Conservation (phyloP, 371 early-diverging fungal genomes). For the Phascolomyces articulosus region DNA sequence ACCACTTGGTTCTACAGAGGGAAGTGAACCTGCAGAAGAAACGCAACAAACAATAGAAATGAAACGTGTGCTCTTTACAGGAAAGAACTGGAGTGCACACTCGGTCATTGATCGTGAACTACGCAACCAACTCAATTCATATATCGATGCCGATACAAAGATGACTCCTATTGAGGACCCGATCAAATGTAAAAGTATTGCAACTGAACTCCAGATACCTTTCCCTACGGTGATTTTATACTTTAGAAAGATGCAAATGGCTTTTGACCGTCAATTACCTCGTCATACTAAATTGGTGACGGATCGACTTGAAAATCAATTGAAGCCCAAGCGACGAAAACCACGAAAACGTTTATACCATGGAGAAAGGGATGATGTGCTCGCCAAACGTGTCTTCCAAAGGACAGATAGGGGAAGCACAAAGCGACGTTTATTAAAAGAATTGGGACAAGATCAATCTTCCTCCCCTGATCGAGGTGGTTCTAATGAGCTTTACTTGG, state of each 20-base stretch:
- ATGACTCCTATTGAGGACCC: conserved; percentile 45
- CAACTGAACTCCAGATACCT: conserved; percentile 32
- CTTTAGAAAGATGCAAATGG: conserved; percentile 41
- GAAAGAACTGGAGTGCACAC: conserved; percentile 51
- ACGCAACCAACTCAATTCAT: conserved; percentile 32
- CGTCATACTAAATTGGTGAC: not conserved
- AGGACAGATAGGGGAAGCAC: conserved; percentile 2
- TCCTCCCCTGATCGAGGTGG: too few species aligned
- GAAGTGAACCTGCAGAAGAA: not conserved
- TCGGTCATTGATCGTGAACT: conserved; percentile 40
- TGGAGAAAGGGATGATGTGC: not conserved
- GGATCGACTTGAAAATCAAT: conserved; percentile 5
- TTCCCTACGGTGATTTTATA: conserved; percentile 42
- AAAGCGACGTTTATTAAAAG: not conserved
- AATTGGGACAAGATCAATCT: not conserved
- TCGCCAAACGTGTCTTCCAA: conserved; percentile 11
- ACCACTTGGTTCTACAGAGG: not conserved
- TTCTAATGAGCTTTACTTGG: not conserved
- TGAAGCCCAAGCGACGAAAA: not conserved
- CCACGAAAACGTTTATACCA: not conserved
- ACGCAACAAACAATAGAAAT: not conserved
- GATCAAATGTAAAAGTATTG: conserved; percentile 29
- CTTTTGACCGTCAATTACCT: conserved; percentile 14
- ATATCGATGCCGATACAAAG: conserved; percentile 39
- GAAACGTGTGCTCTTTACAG: conserved; percentile 10